These are phyloP conservation scores for Didymella lethalis DNA, from an alignment of 2,329 filamentous ascomycete species.

Conservation along the genomic window DNA sequence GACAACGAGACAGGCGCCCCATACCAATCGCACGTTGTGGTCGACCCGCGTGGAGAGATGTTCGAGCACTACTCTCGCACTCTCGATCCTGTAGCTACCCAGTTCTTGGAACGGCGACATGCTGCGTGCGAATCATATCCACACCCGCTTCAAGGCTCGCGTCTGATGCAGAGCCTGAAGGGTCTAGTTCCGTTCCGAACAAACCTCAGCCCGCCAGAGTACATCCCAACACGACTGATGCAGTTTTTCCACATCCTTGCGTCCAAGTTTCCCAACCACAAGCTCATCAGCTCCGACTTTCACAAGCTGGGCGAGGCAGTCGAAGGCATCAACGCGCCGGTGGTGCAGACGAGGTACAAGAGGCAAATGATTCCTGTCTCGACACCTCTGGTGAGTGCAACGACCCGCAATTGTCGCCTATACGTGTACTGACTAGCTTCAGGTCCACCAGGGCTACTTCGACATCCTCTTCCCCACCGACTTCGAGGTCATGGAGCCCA, in stretches of 20 bases:
- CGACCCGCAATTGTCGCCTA: background rate
- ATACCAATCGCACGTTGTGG: constrained; percentile 86
- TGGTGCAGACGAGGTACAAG: constrained; percentile 94
- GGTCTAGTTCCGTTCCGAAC: constrained; percentile 72
- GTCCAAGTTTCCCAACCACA: constrained; percentile 87
- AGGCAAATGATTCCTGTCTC: constrained; percentile 86
- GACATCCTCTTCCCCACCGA: constrained; percentile 98
- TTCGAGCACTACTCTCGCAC: constrained; percentile 88
- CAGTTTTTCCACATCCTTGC: constrained; percentile 94
- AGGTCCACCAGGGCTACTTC: constrained; percentile 98
- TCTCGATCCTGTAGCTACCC: constrained; percentile 81
- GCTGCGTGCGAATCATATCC: constrained; percentile 71
- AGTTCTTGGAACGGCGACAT: constrained; percentile 85
- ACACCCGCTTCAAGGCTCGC: constrained; percentile 65
- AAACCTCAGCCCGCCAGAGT: constrained; percentile 85
- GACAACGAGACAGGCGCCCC: constrained; percentile 81
- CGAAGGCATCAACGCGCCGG: constrained; percentile 85
- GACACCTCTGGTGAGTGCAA: constrained; percentile 79
- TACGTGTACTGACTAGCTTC: constrained; percentile 7
- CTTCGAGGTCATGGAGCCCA: constrained; percentile 86
- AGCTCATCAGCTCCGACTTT: constrained; percentile 90
- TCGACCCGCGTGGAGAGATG: constrained; percentile 86
- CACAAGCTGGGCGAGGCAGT: constrained; percentile 83
- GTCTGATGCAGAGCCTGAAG: constrained; percentile 67
- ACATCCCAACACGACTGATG: constrained; percentile 93